Evolutionary conservation across 768 basidiomycete species (phyloP).

Genomic region (Termitomyces sp.): DNA sequence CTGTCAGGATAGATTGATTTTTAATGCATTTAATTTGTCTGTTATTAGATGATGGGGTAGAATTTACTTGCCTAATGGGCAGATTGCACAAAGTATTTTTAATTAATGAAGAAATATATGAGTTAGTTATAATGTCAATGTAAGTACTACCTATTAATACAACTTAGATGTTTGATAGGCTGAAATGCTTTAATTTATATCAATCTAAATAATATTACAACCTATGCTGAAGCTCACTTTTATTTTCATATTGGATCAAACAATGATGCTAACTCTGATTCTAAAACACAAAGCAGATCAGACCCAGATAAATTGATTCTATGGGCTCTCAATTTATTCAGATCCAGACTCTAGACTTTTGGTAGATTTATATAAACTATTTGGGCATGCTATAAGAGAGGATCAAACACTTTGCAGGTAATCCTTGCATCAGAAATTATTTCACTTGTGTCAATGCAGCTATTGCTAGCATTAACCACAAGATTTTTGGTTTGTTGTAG

Average conservation of each 20-base stretch:
- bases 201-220: no score
- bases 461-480: constrained; percentile 7
- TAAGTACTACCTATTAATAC: no score
- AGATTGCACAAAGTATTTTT: not conserved
- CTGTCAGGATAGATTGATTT: not conserved
- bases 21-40: not conserved
- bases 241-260: no score
- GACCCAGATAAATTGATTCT: not conserved
- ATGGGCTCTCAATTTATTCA: constrained; percentile 19
- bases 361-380: constrained; percentile 16
- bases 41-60: not conserved
- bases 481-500: constrained; percentile 19
- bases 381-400: constrained; percentile 7
- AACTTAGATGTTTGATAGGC: no score
- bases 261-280: no score
- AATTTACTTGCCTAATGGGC: not conserved
- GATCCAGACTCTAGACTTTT: constrained; percentile 12
- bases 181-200: no score
- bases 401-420: constrained; percentile 5
- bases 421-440: constrained; percentile 11
- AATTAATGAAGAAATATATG: not conserved
- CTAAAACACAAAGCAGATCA: not conserved
- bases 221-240: no score
- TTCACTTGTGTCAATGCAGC: constrained; percentile 23
- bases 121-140: not conserved